phyloP scores from a whole-genome alignment of 2,329 filamentous ascomycete genomes.

The Aspergillus spinulosporus region DNA sequence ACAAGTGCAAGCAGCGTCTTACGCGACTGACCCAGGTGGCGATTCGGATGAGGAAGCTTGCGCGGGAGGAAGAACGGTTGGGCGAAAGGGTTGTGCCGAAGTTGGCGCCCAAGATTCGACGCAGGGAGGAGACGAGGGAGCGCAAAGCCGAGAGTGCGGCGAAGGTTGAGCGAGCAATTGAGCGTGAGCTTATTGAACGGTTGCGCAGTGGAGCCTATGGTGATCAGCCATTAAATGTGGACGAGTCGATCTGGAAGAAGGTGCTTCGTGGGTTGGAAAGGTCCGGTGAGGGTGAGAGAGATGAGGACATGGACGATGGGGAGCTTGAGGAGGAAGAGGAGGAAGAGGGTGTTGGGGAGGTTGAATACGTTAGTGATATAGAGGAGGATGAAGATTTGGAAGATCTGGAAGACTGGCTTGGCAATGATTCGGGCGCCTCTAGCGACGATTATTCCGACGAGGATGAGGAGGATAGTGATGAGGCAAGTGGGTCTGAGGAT shows the following conservation, averaged over 20 bases:
- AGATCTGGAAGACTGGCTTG: conserved; percentile 96
- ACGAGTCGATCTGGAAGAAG: conserved; percentile 95
- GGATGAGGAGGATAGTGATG: conserved; percentile 58
- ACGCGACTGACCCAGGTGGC: conserved; percentile 90
- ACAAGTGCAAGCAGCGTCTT: conserved; percentile 95
- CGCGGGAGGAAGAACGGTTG: conserved; percentile 83
- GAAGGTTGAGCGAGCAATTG: conserved; percentile 93
- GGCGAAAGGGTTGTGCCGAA: conserved; percentile 87
- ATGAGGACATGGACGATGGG: conserved; percentile 86
- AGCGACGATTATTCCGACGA: conserved; percentile 49
- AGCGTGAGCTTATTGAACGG: conserved; percentile 89
- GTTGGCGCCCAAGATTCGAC: conserved; percentile 83
- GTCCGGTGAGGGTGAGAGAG: conserved; percentile 76
- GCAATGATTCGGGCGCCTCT: conserved; percentile 62
- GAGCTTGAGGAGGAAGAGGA: conserved; percentile 73
- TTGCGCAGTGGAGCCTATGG: conserved; percentile 91
- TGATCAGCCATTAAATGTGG: conserved; percentile 90
- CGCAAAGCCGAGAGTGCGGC: conserved; percentile 78
- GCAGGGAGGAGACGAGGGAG: conserved; percentile 73
- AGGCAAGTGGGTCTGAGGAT: conserved; percentile 49
- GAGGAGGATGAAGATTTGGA: conserved; percentile 82
- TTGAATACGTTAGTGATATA: conserved; percentile 92
- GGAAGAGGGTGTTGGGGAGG: conserved; percentile 69
- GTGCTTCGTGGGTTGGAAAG: conserved; percentile 88
- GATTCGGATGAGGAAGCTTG: conserved; percentile 72